Conservation (phyloP, 2,329 filamentous ascomycete species). For the Diatrype stigma region DNA sequence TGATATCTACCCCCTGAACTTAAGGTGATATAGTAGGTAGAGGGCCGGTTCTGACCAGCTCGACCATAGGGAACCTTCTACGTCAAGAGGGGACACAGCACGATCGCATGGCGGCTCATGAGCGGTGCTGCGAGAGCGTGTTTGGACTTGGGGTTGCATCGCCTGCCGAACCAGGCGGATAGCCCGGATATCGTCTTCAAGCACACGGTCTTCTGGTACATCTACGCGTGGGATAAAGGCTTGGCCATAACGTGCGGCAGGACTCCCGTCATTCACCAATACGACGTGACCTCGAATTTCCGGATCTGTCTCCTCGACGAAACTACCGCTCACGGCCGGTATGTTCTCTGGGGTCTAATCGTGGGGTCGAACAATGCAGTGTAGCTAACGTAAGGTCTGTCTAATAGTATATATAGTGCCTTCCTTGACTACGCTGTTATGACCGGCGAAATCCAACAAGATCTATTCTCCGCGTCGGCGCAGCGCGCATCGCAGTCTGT, state of each 20-base stretch:
- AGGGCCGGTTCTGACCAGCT: constrained; percentile 1
- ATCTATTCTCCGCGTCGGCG: constrained; percentile 20
- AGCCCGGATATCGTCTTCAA: constrained; percentile 2
- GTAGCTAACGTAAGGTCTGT: constrained; percentile 9
- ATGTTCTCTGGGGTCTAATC: not conserved
- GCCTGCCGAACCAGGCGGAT: constrained; percentile 10
- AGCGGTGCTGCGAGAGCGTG: constrained; percentile 20
- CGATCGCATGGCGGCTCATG: constrained; percentile 24
- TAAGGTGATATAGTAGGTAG: not conserved
- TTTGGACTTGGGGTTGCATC: constrained; percentile 25
- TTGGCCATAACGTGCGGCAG: constrained; percentile 24
- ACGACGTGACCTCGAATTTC: constrained; percentile 20
- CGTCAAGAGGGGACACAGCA: constrained; percentile 21
- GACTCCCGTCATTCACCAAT: constrained; percentile 23
- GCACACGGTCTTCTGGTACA: constrained; percentile 23
- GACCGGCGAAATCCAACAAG: constrained; percentile 21
- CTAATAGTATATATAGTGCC: constrained; percentile 14
- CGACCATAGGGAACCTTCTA: constrained; percentile 22
- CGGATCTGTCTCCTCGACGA: not conserved
- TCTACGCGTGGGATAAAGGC: constrained; percentile 25
- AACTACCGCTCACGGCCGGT: constrained; percentile 3
- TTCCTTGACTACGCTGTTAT: constrained; percentile 18
- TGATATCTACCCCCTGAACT: too few relatives aligned
- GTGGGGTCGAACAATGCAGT: not conserved
- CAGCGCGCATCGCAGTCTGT: constrained; percentile 15